Evolutionary conservation across 2,329 filamentous ascomycete genomes (phyloP).

Genomic region (Didymella segeticola): DNA sequence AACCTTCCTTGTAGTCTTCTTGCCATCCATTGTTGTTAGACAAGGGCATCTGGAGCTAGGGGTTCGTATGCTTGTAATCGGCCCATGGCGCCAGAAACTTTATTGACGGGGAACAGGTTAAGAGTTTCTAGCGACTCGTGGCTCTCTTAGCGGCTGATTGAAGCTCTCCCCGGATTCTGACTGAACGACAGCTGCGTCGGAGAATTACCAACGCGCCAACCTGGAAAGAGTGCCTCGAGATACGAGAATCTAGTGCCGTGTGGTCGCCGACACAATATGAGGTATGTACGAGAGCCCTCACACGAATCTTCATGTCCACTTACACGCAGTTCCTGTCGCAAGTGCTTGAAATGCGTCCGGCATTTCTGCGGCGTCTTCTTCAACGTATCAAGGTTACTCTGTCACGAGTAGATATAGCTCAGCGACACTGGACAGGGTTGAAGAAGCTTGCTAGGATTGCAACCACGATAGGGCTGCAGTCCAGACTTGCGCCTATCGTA

Average conservation of each 20-base stretch:
- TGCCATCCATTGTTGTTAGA: not conserved
- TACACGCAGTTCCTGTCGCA: not conserved
- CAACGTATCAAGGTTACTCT: not conserved
- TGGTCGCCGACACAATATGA: not conserved
- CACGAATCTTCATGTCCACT: not conserved
- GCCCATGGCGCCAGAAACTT: not conserved
- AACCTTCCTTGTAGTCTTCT: not conserved
- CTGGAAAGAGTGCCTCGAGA: not conserved
- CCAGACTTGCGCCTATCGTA: not conserved
- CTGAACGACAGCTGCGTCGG: not conserved
- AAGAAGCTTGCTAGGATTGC: not conserved
- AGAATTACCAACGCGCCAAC: not conserved
- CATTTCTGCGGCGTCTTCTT: not conserved
- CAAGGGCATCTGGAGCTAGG: not conserved
- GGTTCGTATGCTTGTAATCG: not conserved
- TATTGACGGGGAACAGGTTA: constrained; percentile 1
- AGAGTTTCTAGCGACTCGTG: not conserved
- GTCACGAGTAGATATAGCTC: not conserved
- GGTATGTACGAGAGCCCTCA: not conserved
- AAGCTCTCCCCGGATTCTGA: not conserved
- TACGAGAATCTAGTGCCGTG: not conserved
- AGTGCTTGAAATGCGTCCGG: not conserved
- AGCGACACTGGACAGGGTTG: not conserved
- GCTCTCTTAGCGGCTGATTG: not conserved
- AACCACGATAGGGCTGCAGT: not conserved